Percentiles rank a stretch among this genome's conserved stretches.
Conservation (phyloP, 257 asterid genomes). For the Solanum bulbocastanum region DNA sequence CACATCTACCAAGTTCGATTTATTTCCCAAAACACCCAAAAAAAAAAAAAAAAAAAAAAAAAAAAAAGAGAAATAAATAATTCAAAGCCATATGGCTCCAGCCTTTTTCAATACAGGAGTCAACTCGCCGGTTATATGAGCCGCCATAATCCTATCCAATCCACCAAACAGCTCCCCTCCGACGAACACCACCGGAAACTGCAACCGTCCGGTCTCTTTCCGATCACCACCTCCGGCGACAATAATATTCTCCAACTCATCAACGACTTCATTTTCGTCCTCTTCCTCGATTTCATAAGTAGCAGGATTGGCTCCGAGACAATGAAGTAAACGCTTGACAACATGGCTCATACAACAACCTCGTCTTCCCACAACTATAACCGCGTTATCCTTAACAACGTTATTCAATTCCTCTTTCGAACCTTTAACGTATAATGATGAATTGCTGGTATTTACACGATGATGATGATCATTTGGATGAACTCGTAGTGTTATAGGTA, state of each 20-base stretch:
- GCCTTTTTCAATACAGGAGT: conserved; percentile 71
- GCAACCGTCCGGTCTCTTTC: conserved; percentile 5
- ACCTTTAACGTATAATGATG: not conserved
- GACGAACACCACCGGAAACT: conserved; percentile 68
- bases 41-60: accelerated
- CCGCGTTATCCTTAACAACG: conserved; percentile 58
- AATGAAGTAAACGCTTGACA: conserved; percentile 49
- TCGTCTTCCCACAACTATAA: conserved; percentile 44
- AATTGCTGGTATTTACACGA: not conserved
- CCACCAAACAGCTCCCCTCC: conserved; percentile 87
- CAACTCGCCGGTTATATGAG: conserved; percentile 75
- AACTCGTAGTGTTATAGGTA: not conserved
- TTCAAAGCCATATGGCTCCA: conserved; percentile 79
- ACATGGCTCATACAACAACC: conserved; percentile 94
- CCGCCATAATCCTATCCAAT: conserved; percentile 56
- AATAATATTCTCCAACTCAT: conserved; percentile 12
- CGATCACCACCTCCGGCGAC: not conserved
- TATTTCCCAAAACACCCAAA: not conserved
- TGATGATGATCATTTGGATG: not conserved
- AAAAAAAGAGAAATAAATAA: not conserved
- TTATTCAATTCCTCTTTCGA: conserved; percentile 4
- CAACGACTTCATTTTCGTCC: conserved; percentile 24
- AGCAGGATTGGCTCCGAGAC: conserved; percentile 65
- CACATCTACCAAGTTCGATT: not conserved
- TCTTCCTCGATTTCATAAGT: conserved; percentile 39